Evolutionary conservation across 768 basidiomycete species (phyloP), one percentile per base, ranked within the genome.

Genomic region (Tulasnella sp.): DNA sequence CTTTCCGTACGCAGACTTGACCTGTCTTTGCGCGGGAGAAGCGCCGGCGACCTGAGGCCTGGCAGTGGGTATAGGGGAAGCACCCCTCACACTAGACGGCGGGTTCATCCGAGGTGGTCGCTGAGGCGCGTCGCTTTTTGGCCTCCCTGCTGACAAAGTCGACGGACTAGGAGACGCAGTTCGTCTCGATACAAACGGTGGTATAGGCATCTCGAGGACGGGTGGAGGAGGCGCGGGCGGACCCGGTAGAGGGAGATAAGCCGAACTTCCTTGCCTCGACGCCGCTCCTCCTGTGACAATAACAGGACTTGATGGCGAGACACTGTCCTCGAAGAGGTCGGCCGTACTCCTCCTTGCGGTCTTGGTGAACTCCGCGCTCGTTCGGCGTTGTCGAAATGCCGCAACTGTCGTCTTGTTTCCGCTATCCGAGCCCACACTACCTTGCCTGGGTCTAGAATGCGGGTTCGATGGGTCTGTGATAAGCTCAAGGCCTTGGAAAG

Each of bases 301-400:
- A 5, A 29, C 47, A n/a, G 21, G 19, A n/a, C 19, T 48, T 5
- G 21, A 11, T 48, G 21, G 21, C 5, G 47, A 5, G 47, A 48
- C 19, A 29, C 11, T 48, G 21, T 59, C 47, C n/a, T 38, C 47
- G 45, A 51, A 59, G 21, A 49, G 23, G 8, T 59, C 47, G 11
- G 42, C 55, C 11, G 55, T 56, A 43, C 55, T 56, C 44, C 34
- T 59, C 32, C 47, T 32, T 23, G 30, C 26, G 26, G 47, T 48
- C 47, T 21, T 48, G 21, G 5, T 21, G 47, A 29, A 48, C 21
- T 48, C 47, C 21, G 11, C n/a, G 27, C 47, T 21, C 23, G 58
- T 49, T 43, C 49, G 29, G 23, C 61, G 23, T 30, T 59, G 61
- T 23, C 61, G 58, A 60, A 63, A 63, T 9, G 61, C 61, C 19